Conservation (phyloP, 2,329 filamentous ascomycete genomes). For the Fusarium nelsonii region DNA sequence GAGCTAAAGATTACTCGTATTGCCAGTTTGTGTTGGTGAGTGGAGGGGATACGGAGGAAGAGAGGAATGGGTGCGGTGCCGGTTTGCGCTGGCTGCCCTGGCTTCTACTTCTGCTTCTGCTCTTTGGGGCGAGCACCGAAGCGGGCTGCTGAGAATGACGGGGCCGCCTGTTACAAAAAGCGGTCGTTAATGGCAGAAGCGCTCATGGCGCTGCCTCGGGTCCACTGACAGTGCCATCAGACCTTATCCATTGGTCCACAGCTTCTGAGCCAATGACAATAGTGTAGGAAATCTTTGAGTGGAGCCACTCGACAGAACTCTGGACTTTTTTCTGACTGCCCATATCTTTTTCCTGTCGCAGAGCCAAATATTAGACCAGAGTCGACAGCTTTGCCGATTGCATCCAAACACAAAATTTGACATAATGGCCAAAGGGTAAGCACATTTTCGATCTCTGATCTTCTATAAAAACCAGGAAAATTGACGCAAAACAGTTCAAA, state of each 20-base stretch:
- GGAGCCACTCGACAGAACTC: constrained; percentile 28
- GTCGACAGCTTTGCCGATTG: constrained; percentile 20
- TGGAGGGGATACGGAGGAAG: constrained; percentile 30
- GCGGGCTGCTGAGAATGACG: constrained; percentile 51
- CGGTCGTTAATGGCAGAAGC: constrained; percentile 52
- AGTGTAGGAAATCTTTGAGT: constrained; percentile 30
- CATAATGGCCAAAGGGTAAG: constrained; percentile 47
- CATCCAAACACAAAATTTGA: constrained; percentile 3
- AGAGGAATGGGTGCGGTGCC: constrained; percentile 39
- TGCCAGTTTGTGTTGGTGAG: constrained; percentile 17
- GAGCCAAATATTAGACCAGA: constrained; percentile 31
- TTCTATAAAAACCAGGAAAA: constrained; percentile 19
- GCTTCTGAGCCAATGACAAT: constrained; percentile 14
- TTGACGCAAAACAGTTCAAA: constrained; percentile 52
- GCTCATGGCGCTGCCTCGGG: constrained; percentile 35
- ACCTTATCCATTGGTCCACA: constrained; percentile 29
- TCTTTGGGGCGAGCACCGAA: constrained; percentile 35
- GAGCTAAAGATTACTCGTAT: constrained; percentile 15
- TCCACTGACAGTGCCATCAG: constrained; percentile 3
- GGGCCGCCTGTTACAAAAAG: constrained; percentile 36
- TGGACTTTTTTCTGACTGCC: constrained; percentile 44
- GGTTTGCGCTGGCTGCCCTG: constrained; percentile 46
- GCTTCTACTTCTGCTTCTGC: constrained; percentile 5
- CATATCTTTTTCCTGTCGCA: constrained; percentile 42
- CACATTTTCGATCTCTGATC: not conserved